Evolutionary conservation across 2,329 filamentous ascomycete genomes (phyloP).

Genomic region (Diaporthe capsici): DNA sequence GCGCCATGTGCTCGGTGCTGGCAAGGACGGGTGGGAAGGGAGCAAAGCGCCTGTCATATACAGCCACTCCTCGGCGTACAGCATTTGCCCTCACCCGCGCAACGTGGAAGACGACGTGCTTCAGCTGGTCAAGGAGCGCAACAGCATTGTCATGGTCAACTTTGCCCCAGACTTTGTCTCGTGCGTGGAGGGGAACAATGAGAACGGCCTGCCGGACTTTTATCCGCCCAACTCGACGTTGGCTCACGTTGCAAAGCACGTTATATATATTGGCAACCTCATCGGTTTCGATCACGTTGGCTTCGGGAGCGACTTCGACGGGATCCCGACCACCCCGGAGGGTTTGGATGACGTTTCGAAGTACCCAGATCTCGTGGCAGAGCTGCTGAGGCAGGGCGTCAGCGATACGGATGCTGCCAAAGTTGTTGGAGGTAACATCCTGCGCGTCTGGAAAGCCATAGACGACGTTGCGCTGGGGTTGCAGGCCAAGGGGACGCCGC

Average conservation of each 20-base stretch:
- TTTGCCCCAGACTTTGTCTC: slow-evolving; percentile 87
- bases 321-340: slow-evolving; percentile 74
- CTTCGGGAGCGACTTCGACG: slow-evolving; percentile 92
- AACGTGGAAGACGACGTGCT: slow-evolving; percentile 92
- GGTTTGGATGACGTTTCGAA: slow-evolving; percentile 90
- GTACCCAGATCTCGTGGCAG: slow-evolving; percentile 83
- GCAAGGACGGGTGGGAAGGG: slow-evolving; percentile 73
- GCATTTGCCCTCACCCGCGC: slow-evolving; percentile 87
- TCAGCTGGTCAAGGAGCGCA: slow-evolving; percentile 78
- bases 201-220: slow-evolving; percentile 76
- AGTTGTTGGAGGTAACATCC: slow-evolving; percentile 83
- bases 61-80: slow-evolving; percentile 86
- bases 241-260: slow-evolving; percentile 83
- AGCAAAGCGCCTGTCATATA: slow-evolving; percentile 89
- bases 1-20: slow-evolving; percentile 81
- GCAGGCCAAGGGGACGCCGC: slow-evolving; percentile 68
- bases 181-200: slow-evolving; percentile 72
- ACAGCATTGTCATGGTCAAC: slow-evolving; percentile 91
- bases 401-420: slow-evolving; percentile 81
- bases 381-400: slow-evolving; percentile 80
- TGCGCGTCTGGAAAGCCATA: slow-evolving; percentile 87
- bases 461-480: slow-evolving; percentile 79
- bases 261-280: slow-evolving; percentile 83
- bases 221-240: slow-evolving; percentile 80
- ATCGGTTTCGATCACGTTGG: slow-evolving; percentile 93